Evolutionary conservation across 192 early-diverging fungal genomes (phyloP).

Genomic region (Backusella tuberculispora): DNA sequence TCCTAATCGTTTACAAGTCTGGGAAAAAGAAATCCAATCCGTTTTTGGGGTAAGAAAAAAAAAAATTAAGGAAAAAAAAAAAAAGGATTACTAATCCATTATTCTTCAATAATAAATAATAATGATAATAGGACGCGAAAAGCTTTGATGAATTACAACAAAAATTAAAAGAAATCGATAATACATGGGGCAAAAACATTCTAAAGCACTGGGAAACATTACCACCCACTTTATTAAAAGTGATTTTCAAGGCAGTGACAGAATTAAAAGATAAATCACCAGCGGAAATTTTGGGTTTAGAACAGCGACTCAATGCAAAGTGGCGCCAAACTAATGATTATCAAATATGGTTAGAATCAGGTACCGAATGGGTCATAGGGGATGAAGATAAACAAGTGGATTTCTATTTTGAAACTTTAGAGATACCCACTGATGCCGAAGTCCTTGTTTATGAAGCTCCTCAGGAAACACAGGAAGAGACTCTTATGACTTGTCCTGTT

Average conservation of each 20-base stretch:
- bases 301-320: constrained; percentile 18
- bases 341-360: not conserved
- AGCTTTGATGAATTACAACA: constrained; percentile 36
- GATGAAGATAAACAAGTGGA: not conserved
- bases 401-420: not conserved
- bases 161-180: constrained; percentile 40
- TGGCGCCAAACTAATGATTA: constrained; percentile 29
- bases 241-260: constrained; percentile 20
- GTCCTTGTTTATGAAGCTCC: constrained; percentile 10
- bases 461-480: not conserved
- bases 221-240: constrained; percentile 36
- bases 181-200: constrained; percentile 48
- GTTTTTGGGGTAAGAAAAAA: constrained; percentile 44
- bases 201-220: constrained; percentile 41
- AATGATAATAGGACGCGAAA: constrained; percentile 38
- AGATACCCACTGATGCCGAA: not conserved
- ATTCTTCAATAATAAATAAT: too few species aligned
- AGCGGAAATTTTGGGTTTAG: constrained; percentile 12
- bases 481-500: not conserved
- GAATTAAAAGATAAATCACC: not conserved
- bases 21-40: constrained; percentile 49
- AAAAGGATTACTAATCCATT: not conserved
- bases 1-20: constrained; percentile 52
- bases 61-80: not conserved
- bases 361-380: not conserved